Conservation (phyloP, 345 rosid genomes). For the Pugionium dolabratum region DNA sequence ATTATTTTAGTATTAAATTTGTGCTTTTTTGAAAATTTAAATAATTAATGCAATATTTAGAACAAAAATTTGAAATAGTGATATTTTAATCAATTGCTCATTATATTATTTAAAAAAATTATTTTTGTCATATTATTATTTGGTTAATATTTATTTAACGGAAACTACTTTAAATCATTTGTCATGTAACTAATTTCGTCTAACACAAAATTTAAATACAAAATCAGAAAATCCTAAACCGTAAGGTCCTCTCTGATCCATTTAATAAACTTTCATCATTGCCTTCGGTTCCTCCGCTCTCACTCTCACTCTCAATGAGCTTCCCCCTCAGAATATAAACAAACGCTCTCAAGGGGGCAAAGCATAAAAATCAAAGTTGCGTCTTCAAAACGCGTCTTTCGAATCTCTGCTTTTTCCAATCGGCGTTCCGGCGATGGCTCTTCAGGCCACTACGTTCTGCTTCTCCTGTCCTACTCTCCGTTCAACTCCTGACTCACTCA, state of each 20-base stretch:
- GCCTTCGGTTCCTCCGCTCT: constrained; percentile 38
- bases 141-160: too few species aligned
- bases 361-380: constrained; percentile 8
- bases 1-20: too few species aligned
- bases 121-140: too few species aligned
- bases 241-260: background rate
- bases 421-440: constrained; percentile 35
- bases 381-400: constrained; percentile 12
- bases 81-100: too few species aligned
- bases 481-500: constrained; percentile 11
- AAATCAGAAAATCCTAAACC: background rate
- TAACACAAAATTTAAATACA: background rate
- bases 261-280: constrained; percentile 5
- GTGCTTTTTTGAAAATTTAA: too few species aligned
- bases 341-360: too few species aligned
- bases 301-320: background rate
- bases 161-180: too few species aligned
- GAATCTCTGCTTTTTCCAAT: constrained; percentile 14
- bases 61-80: too few species aligned
- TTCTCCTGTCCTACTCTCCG: constrained; percentile 32
- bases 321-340: background rate
- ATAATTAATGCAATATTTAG: too few species aligned
- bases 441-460: constrained; percentile 36
- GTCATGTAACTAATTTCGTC: too few species aligned
- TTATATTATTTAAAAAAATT: too few species aligned